Conservation (phyloP, 768 basidiomycete genomes). For the Daedalea quercina region DNA sequence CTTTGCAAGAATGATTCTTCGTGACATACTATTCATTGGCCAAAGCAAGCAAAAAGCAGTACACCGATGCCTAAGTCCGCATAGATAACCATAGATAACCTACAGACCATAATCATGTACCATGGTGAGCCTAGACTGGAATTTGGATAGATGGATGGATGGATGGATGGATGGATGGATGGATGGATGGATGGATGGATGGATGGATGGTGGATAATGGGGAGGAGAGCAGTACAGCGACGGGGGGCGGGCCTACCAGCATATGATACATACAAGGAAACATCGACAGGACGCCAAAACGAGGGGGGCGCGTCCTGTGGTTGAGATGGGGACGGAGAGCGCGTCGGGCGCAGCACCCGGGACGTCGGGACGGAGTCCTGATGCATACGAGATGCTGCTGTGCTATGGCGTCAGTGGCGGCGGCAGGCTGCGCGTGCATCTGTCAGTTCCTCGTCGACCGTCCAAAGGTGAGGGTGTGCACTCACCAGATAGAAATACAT, state of each 20-base stretch:
- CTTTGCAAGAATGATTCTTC: neutral
- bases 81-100: neutral
- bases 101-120: neutral
- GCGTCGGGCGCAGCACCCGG: neutral
- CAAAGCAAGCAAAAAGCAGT: too few species aligned
- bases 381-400: neutral
- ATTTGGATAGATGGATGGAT: too few species aligned
- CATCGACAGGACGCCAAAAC: neutral
- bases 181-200: too few species aligned
- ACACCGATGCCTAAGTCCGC: too few species aligned
- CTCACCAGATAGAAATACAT: slow-evolving; percentile 2
- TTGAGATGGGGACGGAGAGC: neutral
- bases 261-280: neutral
- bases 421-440: neutral
- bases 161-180: too few species aligned
- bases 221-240: neutral
- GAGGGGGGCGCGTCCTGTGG: neutral
- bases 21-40: too few species aligned
- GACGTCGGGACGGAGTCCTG: neutral
- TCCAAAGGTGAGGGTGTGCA: neutral
- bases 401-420: neutral
- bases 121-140: neutral
- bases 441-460: neutral
- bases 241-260: neutral
- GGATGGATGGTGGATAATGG: neutral